phyloP scores from a whole-genome alignment of 139 green algal genomes.

The Limnomonas spitsbergensis region DNA sequence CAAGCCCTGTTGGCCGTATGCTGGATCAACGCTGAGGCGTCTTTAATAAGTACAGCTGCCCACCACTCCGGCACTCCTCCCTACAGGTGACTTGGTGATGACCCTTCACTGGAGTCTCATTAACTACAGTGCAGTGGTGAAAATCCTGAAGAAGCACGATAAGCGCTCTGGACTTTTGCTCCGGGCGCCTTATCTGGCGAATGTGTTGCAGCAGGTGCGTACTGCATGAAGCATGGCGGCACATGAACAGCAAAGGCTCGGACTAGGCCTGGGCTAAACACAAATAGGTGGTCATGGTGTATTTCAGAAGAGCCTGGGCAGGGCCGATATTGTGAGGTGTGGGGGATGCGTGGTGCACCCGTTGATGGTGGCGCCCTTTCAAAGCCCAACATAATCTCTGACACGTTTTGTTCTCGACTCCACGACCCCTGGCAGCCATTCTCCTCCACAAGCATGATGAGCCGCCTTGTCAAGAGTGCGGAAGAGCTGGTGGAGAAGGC shows the following conservation, averaged over 20 bases:
- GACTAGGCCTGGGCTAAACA: not conserved
- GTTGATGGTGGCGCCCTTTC: not conserved
- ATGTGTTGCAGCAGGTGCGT: slow-evolving; percentile 66
- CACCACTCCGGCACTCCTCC: too few relatives aligned
- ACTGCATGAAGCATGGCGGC: too few relatives aligned
- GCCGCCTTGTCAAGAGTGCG: slow-evolving; percentile 52
- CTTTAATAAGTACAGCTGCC: too few relatives aligned
- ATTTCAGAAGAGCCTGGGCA: too few relatives aligned
- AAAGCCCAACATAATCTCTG: not conserved
- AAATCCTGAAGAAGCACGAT: slow-evolving; percentile 88
- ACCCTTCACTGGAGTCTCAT: slow-evolving; percentile 77
- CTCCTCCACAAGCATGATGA: slow-evolving; percentile 65
- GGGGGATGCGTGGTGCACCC: not conserved
- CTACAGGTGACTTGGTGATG: slow-evolving; percentile 53
- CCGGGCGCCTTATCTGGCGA: slow-evolving; percentile 57
- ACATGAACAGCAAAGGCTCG: not conserved
- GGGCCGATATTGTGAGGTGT: too few relatives aligned
- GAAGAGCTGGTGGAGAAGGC: slow-evolving; percentile 48
- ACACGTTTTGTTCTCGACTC: too few relatives aligned
- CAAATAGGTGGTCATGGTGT: too few relatives aligned
- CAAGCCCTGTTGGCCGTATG: too few relatives aligned
- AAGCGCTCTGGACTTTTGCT: slow-evolving; percentile 69
- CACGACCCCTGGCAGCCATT: slow-evolving; percentile 67
- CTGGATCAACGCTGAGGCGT: too few relatives aligned
- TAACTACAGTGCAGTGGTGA: slow-evolving; percentile 76